These are phyloP conservation scores for Colletotrichum tanaceti DNA, from an alignment of 2,329 filamentous ascomycete species.

Conservation along the genomic window DNA sequence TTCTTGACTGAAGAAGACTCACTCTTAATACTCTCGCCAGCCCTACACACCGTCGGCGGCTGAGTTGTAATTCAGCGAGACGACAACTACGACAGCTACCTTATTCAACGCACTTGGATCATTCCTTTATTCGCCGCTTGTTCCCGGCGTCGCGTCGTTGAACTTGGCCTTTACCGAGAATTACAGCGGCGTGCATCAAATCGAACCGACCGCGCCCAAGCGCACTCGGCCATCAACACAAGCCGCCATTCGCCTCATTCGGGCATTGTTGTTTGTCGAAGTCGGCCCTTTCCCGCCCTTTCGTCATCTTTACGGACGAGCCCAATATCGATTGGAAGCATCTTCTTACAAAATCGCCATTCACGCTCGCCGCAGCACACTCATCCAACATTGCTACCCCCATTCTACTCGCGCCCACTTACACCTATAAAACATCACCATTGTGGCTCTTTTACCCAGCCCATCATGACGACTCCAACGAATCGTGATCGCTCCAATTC, in stretches of 20 bases:
- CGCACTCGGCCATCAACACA: neutral
- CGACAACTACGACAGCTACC: neutral
- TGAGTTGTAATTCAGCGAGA: neutral
- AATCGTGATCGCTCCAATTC: constrained; percentile 33
- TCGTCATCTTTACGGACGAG: neutral
- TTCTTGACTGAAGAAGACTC: constrained; percentile 18
- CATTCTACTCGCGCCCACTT: neutral
- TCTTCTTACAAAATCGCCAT: neutral
- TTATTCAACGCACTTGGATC: too few relatives aligned
- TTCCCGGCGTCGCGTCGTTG: neutral
- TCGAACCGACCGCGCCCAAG: constrained; percentile 4
- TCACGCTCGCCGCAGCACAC: neutral
- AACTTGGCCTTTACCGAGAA: constrained; percentile 10
- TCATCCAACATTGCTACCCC: neutral
- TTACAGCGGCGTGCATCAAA: constrained; percentile 21
- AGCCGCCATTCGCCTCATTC: neutral
- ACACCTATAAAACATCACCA: neutral
- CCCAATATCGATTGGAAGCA: neutral
- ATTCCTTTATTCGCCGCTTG: neutral
- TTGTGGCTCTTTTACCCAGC: neutral
- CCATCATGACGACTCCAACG: constrained; percentile 20
- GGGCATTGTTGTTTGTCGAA: neutral
- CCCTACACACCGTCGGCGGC: neutral
- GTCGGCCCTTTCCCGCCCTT: neutral
- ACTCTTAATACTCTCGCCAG: neutral